phyloP scores from a whole-genome alignment of 129 eudicot species.

The Centaurea solstitialis region DNA sequence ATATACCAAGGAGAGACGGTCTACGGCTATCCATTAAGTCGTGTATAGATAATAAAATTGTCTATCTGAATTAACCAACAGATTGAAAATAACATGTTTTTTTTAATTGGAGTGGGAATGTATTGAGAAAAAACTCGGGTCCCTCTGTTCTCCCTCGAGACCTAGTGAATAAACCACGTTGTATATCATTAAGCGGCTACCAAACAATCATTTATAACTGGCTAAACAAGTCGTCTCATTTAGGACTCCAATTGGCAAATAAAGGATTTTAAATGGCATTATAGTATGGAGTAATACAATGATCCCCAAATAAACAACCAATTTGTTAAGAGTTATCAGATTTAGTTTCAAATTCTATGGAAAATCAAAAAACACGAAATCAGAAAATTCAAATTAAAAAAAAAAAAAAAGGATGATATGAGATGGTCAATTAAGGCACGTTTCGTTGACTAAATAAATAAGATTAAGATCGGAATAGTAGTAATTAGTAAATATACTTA shows the following conservation, averaged over 20 bases:
- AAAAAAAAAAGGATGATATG: too few relatives aligned
- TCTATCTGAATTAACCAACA: too few relatives aligned
- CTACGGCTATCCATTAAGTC: background rate
- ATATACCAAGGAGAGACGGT: background rate
- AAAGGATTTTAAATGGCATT: background rate
- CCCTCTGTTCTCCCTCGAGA: too few relatives aligned
- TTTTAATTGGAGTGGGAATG: too few relatives aligned
- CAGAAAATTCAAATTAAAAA: too few relatives aligned
- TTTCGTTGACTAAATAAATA: background rate
- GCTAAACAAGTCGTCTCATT: too few relatives aligned
- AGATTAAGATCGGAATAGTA: background rate
- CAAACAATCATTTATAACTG: too few relatives aligned
- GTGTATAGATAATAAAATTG: too few relatives aligned
- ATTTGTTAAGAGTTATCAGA: background rate
- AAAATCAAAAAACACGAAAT: background rate
- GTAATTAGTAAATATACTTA: constrained; percentile 63
- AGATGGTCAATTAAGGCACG: constrained; percentile 1
- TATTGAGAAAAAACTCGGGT: too few relatives aligned
- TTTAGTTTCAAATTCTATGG: background rate
- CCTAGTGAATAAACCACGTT: too few relatives aligned
- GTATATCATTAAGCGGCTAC: too few relatives aligned
- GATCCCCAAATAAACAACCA: background rate
- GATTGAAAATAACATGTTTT: too few relatives aligned
- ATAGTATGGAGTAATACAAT: background rate
- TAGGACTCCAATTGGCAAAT: background rate